Conservation (phyloP, 768 basidiomycete species). For the Mrakia frigida region DNA sequence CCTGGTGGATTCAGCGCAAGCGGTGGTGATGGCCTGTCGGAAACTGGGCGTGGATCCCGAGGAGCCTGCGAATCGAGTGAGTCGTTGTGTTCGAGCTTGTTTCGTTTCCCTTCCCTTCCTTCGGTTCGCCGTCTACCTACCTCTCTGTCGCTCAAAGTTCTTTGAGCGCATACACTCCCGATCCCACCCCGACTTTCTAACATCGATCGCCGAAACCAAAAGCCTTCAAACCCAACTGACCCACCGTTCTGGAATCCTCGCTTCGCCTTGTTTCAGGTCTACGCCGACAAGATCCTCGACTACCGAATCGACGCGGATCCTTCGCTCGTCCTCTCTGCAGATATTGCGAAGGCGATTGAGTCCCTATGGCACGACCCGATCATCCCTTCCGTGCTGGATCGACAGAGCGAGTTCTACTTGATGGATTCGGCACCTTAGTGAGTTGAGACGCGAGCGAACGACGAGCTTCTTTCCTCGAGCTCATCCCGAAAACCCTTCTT, state of each 20-base stretch:
- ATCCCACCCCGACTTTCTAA: not conserved
- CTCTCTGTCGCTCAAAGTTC: too few species aligned
- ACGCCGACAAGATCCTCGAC: slow-evolving; percentile 48
- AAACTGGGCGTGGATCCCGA: slow-evolving; percentile 76
- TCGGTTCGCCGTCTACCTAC: too few species aligned
- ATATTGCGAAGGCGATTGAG: slow-evolving; percentile 48
- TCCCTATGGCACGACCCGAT: slow-evolving; percentile 51
- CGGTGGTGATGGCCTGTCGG: slow-evolving; percentile 75
- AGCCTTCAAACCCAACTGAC: too few species aligned
- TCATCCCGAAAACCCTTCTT: not conserved
- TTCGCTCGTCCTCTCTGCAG: slow-evolving; percentile 39
- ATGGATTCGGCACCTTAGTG: slow-evolving; percentile 93
- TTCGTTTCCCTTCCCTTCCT: not conserved
- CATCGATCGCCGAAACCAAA: not conserved
- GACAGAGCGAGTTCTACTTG: slow-evolving; percentile 68
- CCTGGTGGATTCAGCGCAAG: slow-evolving; percentile 81
- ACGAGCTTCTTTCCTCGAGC: not conserved
- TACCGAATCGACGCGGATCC: slow-evolving; percentile 47
- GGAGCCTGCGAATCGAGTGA: slow-evolving; percentile 57
- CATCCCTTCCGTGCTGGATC: slow-evolving; percentile 48
- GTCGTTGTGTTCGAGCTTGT: slow-evolving; percentile 22
- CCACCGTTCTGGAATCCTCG: not conserved
- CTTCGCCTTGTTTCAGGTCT: slow-evolving; percentile 36
- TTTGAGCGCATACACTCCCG: too few species aligned
- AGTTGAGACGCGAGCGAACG: slow-evolving; percentile 41